Conservation (phyloP, 2,329 filamentous ascomycete species). For the Macrophomina pseudophaseolina region DNA sequence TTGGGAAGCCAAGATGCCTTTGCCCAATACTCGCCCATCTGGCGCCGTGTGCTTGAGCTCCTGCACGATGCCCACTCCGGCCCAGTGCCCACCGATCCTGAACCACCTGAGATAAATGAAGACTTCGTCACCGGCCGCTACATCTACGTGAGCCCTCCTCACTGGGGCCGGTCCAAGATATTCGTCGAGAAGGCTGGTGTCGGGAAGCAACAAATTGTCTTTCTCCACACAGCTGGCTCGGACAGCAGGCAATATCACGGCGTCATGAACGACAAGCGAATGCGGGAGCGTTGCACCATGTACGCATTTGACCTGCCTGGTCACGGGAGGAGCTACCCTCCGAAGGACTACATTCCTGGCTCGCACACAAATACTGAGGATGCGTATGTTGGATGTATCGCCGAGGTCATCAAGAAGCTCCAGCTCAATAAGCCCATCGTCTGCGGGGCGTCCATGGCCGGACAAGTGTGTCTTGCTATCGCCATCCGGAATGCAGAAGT, state of each 20-base stretch:
- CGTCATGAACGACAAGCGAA: slow-evolving; percentile 55
- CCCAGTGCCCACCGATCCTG: slow-evolving; percentile 44
- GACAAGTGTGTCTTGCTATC: slow-evolving; percentile 55
- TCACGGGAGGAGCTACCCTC: slow-evolving; percentile 56
- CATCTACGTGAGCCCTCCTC: slow-evolving; percentile 51
- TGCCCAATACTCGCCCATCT: slow-evolving; percentile 53
- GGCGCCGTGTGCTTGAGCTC: slow-evolving; percentile 55
- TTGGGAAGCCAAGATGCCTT: slow-evolving; percentile 54
- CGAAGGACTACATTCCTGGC: slow-evolving; percentile 47
- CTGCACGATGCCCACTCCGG: slow-evolving; percentile 55
- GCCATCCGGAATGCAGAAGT: slow-evolving; percentile 55
- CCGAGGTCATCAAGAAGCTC: slow-evolving; percentile 29
- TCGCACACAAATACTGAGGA: slow-evolving; percentile 57
- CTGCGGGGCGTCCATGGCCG: slow-evolving; percentile 58
- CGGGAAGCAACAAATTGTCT: slow-evolving; percentile 53
- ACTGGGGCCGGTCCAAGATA: slow-evolving; percentile 56
- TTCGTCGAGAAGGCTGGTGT: slow-evolving; percentile 56
- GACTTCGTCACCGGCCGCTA: slow-evolving; percentile 55
- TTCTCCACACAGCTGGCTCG: slow-evolving; percentile 54
- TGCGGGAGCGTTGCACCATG: slow-evolving; percentile 56
- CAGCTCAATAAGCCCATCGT: slow-evolving; percentile 53
- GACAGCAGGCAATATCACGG: slow-evolving; percentile 58
- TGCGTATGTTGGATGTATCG: slow-evolving; percentile 41
- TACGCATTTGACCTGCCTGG: slow-evolving; percentile 57
- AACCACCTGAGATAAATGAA: slow-evolving; percentile 30